Percentiles rank a stretch among this genome's conserved stretches.
phyloP scores from a whole-genome alignment of 2,329 filamentous ascomycete genomes.

The Alternaria ventricosa region DNA sequence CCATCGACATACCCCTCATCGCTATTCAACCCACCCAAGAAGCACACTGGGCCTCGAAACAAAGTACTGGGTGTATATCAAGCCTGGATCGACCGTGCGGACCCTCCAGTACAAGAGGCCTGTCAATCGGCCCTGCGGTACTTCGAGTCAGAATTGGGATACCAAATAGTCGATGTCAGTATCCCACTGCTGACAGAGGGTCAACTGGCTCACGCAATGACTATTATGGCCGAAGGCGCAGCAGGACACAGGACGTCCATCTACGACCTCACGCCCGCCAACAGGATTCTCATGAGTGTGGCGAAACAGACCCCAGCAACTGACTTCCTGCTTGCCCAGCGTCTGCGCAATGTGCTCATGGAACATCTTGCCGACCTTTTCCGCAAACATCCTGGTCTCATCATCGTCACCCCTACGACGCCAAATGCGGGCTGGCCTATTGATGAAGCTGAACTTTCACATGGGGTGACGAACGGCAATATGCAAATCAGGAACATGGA shows the following conservation, averaged over 20 bases:
- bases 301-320: constrained; percentile 68
- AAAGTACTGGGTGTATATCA: constrained; percentile 75
- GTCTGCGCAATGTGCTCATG: constrained; percentile 79
- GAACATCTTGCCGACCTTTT: constrained; percentile 76
- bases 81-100: constrained; percentile 73
- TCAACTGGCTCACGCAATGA: constrained; percentile 77
- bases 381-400: constrained; percentile 71
- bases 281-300: constrained; percentile 72
- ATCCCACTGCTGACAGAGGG: constrained; percentile 73
- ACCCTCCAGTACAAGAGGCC: constrained; percentile 65
- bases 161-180: constrained; percentile 65
- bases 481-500: constrained; percentile 78
- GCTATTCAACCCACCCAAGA: constrained; percentile 65
- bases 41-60: constrained; percentile 49
- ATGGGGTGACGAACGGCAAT: constrained; percentile 77
- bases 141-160: constrained; percentile 61
- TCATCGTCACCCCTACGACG: constrained; percentile 80
- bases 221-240: constrained; percentile 76
- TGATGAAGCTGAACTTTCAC: constrained; percentile 65
- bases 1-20: constrained; percentile 65
- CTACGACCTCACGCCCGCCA: constrained; percentile 67
- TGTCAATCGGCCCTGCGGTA: constrained; percentile 69
- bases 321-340: constrained; percentile 76
- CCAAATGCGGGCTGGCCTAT: constrained; percentile 79
- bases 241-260: constrained; percentile 58